Evolutionary conservation across 2,329 filamentous ascomycete genomes (phyloP), one percentile per base, ranked within the genome.

Genomic region (Exophiala lecanii-corni): DNA sequence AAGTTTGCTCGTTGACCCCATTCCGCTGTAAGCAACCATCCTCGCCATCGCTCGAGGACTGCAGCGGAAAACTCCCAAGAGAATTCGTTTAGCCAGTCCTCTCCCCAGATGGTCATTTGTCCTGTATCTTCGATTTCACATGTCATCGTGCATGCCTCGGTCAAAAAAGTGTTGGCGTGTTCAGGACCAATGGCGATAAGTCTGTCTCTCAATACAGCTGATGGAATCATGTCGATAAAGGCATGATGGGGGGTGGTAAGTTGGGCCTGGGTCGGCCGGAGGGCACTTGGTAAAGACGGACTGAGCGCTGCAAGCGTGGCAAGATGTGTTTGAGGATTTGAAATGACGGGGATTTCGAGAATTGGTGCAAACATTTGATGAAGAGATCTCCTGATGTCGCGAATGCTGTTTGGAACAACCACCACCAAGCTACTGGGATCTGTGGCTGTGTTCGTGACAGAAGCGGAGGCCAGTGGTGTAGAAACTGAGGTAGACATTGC

Each of bases 91-190:
- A 66, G 51, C 30, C 64, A 59, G 48, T 69, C 63, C 17, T 67
- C 63, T 18, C 67, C 66, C 67, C 67, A 69, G 34, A 69, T 62
- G n/a, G 58, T 67, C 39, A 69, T 44, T 40, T 68, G 66, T 5
- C 61, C 63, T 5, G 56, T 51, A 36, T 66, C 65, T 41, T 67
- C 61, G 10, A 58, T 54, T 9, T 65, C 61, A 17, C 58, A 59
- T 9, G 57, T 59, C 33, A 60, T 57, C 10, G 61, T 62, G 19
- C 66, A 65, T 9, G 64, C 59, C 20, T 69, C 62, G 12, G 51
- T 49, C 32, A 68, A 50, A 42, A 70, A 70, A 15, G 56, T 56
- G 34, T 60, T 59, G 20, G 63, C 61, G 23, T 64, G 59, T n/a
- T 65, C 63, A 2, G 55, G 39, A 2, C 58, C 59, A 5, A 66